Conservation (phyloP, 1,284 basidiomycete genomes). For the Spongiforma sp. region DNA sequence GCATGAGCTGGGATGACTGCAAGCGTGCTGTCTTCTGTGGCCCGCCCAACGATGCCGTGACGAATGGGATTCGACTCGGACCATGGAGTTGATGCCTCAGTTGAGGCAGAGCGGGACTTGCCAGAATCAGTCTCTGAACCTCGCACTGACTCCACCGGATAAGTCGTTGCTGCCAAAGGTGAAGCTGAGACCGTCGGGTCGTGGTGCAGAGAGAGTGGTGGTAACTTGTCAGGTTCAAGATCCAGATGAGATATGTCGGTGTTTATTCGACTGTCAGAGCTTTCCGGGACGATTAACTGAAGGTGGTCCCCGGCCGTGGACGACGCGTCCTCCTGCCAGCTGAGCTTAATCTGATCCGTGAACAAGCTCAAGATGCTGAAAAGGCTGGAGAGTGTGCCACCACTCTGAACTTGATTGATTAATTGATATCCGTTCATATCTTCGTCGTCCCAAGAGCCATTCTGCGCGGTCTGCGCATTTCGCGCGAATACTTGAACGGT, state of each 20-base stretch:
- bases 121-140: constrained; percentile 34
- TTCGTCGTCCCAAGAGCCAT: constrained; percentile 77
- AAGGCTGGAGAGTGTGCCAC: constrained; percentile 92
- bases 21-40: constrained; percentile 92
- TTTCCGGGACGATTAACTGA: constrained; percentile 24
- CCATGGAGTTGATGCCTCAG: constrained; percentile 25
- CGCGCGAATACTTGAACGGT: constrained; percentile 86
- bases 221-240: constrained; percentile 42
- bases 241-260: constrained; percentile 70
- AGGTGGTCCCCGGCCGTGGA: constrained; percentile 24
- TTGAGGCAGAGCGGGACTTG: constrained; percentile 13
- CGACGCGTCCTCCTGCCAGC: constrained; percentile 76
- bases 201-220: constrained; percentile 38
- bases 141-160: constrained; percentile 43
- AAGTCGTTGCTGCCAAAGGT: constrained; percentile 70
- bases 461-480: constrained; percentile 56
- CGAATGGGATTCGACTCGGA: constrained; percentile 45
- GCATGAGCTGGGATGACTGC: constrained; percentile 99
- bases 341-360: constrained; percentile 95
- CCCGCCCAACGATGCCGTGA: constrained; percentile 83
- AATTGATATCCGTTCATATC: constrained; percentile 94
- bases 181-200: constrained; percentile 58
- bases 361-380: constrained; percentile 97
- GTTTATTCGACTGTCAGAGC: constrained; percentile 46
- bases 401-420: constrained; percentile 93